A percentile compares a stretch with the other conserved stretches of the same genome.
These are phyloP conservation scores for Cucurbita pepo DNA, from an alignment of 306 rosid species.

Conservation along the genomic window DNA sequence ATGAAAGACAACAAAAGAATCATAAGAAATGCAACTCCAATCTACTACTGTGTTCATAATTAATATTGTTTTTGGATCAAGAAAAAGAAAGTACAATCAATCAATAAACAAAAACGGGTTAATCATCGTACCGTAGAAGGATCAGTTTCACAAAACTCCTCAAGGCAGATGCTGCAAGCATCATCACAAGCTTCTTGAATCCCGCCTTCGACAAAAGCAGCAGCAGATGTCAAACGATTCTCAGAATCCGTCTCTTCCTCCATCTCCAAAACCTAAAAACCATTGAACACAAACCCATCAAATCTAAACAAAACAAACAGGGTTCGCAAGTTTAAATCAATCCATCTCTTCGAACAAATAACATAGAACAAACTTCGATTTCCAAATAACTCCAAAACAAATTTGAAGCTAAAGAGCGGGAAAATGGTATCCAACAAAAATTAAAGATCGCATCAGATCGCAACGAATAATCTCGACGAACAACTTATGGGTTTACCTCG, in stretches of 20 bases:
- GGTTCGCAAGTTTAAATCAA: neutral
- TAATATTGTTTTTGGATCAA: neutral
- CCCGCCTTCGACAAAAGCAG: constrained; percentile 95
- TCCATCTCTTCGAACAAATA: neutral
- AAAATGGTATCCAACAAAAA: constrained; percentile 9
- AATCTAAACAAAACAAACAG: neutral
- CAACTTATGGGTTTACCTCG: constrained; percentile 36
- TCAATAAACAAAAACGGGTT: neutral
- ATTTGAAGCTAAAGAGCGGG: neutral
- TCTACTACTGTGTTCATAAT: neutral
- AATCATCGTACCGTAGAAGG: constrained; percentile 56
- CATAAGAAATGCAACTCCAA: constrained; percentile 6
- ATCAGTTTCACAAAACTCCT: constrained; percentile 62
- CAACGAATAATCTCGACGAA: neutral
- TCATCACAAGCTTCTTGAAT: constrained; percentile 74
- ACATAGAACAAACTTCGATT: neutral
- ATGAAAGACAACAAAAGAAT: constrained; percentile 8
- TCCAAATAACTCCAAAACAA: neutral
- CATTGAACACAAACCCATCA: neutral
- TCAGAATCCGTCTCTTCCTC: constrained; percentile 28
- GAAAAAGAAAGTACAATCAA: neutral
- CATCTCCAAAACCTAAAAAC: constrained; percentile 36
- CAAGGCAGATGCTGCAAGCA: constrained; percentile 96
- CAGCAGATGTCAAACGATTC: constrained; percentile 55
- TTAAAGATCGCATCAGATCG: constrained; percentile 4